Percentiles rank a stretch among this genome's conserved stretches.
Evolutionary conservation across 2,329 filamentous ascomycete species (phyloP).

Genomic region (Ceratocystiopsis brevicomis): DNA sequence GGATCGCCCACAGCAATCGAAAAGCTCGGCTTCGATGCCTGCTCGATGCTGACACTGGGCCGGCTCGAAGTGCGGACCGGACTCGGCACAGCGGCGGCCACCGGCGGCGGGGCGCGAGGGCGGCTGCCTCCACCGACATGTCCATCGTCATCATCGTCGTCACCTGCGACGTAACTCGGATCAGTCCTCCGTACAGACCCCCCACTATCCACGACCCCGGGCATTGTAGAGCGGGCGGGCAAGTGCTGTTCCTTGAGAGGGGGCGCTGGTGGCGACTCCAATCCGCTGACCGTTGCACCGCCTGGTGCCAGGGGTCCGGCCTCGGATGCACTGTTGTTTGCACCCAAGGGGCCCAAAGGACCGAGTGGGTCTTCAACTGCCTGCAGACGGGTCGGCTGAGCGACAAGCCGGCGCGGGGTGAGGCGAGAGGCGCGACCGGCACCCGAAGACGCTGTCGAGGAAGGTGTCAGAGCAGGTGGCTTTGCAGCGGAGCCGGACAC

Average conservation of each 20-base stretch:
- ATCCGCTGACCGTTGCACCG: too few relatives aligned
- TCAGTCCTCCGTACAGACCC: conserved; percentile 17
- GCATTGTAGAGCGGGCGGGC: conserved; percentile 40
- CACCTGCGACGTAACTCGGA: conserved; percentile 50
- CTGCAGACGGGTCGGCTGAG: conserved; percentile 60
- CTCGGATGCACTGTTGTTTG: too few relatives aligned
- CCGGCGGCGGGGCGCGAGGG: conserved; percentile 47
- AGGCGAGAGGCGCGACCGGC: conserved; percentile 24
- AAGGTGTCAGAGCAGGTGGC: conserved; percentile 6
- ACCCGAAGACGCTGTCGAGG: conserved; percentile 13
- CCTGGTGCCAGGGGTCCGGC: too few relatives aligned
- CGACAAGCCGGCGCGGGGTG: conserved; percentile 44
- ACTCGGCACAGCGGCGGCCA: conserved; percentile 36
- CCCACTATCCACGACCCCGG: conserved; percentile 4
- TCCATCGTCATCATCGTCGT: conserved; percentile 45
- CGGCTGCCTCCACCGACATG: conserved; percentile 19
- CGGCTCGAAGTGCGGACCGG: conserved; percentile 32
- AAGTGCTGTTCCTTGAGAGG: conserved; percentile 47
- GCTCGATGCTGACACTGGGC: conserved; percentile 78
- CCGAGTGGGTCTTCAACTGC: conserved; percentile 59
- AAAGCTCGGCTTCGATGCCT: conserved; percentile 83
- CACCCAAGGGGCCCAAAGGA: conserved; percentile 36
- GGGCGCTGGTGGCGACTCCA: conserved; percentile 41
- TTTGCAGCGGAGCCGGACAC: conserved; percentile 9
- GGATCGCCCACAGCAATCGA: conserved; percentile 86